These are phyloP conservation scores for Raffaelea arxii DNA, from an alignment of 2,329 filamentous ascomycete genomes.

Conservation along the genomic window DNA sequence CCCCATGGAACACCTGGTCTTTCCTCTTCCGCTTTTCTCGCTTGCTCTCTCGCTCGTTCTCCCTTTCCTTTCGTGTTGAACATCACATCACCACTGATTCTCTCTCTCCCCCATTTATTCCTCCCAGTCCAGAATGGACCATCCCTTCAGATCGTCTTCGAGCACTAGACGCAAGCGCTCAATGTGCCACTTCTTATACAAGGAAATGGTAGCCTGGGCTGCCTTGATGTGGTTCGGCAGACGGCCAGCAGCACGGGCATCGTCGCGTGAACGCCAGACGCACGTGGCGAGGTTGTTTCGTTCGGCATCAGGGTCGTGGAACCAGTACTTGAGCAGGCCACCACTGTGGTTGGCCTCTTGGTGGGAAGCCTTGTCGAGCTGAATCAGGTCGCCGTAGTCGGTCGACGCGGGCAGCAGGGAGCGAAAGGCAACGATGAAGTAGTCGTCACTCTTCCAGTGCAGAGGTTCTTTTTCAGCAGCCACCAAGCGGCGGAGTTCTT, in stretches of 20 bases:
- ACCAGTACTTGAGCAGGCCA: conserved; percentile 86
- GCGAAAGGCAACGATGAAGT: conserved; percentile 80
- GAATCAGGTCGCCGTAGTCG: conserved; percentile 57
- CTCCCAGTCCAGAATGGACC: conserved; percentile 52
- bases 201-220: conserved; percentile 53
- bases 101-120: not conserved
- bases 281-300: conserved; percentile 76
- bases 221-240: conserved; percentile 55
- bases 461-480: conserved; percentile 23
- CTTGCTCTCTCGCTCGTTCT: not conserved
- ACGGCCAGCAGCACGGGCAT: conserved; percentile 48
- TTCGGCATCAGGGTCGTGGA: conserved; percentile 60
- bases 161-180: conserved; percentile 62
- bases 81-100: conserved; percentile 4
- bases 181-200: conserved; percentile 59
- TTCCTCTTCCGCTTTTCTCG: not conserved
- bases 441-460: conserved; percentile 51
- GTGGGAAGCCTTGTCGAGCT: conserved; percentile 70
- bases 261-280: conserved; percentile 51
- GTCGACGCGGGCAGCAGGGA: conserved; percentile 60
- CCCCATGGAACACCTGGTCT: too few species aligned
- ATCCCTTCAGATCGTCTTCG: conserved; percentile 51
- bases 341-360: conserved; percentile 70
- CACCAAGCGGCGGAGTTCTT: conserved; percentile 43
- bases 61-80: not conserved